Conservation (phyloP, 495 filamentous ascomycete species). For the Clohesyomyces aquaticus region DNA sequence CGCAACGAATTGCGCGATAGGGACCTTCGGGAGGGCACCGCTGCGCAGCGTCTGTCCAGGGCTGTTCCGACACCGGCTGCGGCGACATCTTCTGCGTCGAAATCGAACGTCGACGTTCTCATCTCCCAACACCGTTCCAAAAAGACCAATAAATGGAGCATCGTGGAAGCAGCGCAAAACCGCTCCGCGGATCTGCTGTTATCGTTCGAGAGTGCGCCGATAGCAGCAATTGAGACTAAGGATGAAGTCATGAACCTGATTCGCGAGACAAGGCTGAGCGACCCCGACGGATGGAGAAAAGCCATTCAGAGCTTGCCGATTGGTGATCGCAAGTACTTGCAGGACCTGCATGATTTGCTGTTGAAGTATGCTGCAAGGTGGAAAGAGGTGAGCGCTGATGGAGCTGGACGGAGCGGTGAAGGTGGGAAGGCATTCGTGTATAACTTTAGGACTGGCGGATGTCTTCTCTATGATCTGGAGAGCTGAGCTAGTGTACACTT, state of each 20-base stretch:
- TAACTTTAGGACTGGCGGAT: conserved; percentile 47
- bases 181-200: conserved; percentile 44
- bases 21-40: conserved; percentile 61
- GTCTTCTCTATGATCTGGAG: conserved; percentile 48
- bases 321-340: conserved; percentile 82
- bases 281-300: conserved; percentile 82
- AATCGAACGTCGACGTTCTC: conserved; percentile 75
- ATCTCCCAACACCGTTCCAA: conserved; percentile 80
- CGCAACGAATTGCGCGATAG: conserved; percentile 81
- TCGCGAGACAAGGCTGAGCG: conserved; percentile 70
- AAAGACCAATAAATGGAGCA: conserved; percentile 82
- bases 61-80: conserved; percentile 20
- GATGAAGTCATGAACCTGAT: conserved; percentile 86
- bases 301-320: conserved; percentile 78
- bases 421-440: conserved; percentile 48
- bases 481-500: conserved; percentile 10
- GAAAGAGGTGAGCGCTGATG: conserved; percentile 46
- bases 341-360: conserved; percentile 81
- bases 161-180: conserved; percentile 69
- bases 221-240: conserved; percentile 84
- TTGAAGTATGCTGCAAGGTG: conserved; percentile 62
- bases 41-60: conserved; percentile 50
- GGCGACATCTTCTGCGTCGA: conserved; percentile 44
- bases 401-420: conserved; percentile 26
- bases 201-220: conserved; percentile 71